phyloP scores from a whole-genome alignment of 495 filamentous ascomycete species.

The Penicillium maclennaniae region DNA sequence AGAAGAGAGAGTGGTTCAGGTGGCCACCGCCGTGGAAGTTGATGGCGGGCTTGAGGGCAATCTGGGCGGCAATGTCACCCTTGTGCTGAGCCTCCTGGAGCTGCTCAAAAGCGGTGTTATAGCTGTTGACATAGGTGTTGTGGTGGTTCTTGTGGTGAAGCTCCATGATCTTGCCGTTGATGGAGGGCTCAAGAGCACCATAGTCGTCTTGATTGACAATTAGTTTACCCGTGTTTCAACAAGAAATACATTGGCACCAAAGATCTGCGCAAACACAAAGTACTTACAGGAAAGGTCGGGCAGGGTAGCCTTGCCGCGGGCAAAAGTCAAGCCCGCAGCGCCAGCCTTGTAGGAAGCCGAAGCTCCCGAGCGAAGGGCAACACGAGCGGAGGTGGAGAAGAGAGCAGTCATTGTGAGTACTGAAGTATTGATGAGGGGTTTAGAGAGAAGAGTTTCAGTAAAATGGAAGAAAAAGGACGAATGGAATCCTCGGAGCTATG shows the following conservation, averaged over 20 bases:
- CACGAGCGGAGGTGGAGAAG: conserved; percentile 50
- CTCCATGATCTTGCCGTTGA: conserved; percentile 98
- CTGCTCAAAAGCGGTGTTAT: conserved; percentile 59
- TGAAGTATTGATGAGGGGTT: neutral
- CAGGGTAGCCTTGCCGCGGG: conserved; percentile 84
- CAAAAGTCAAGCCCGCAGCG: conserved; percentile 66
- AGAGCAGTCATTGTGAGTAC: conserved; percentile 52
- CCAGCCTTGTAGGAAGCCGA: conserved; percentile 50
- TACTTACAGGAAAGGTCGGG: conserved; percentile 87
- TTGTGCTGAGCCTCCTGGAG: conserved; percentile 51
- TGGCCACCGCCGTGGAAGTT: conserved; percentile 98
- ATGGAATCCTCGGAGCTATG: conserved; percentile 16
- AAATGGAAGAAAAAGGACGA: conserved; percentile 11
- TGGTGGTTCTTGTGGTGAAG: conserved; percentile 70
- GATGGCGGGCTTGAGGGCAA: conserved; percentile 78
- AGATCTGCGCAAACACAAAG: neutral
- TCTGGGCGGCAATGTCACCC: conserved; percentile 59
- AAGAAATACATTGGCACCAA: neutral
- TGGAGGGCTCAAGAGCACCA: conserved; percentile 87
- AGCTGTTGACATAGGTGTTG: conserved; percentile 66
- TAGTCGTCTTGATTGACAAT: conserved; percentile 62
- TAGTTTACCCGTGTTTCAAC: conserved; percentile 7
- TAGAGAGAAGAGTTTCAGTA: neutral
- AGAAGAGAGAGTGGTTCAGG: conserved; percentile 90
- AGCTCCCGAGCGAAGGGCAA: conserved; percentile 52